Conservation (phyloP, 2,329 filamentous ascomycete genomes). For the Penicillium freii region DNA sequence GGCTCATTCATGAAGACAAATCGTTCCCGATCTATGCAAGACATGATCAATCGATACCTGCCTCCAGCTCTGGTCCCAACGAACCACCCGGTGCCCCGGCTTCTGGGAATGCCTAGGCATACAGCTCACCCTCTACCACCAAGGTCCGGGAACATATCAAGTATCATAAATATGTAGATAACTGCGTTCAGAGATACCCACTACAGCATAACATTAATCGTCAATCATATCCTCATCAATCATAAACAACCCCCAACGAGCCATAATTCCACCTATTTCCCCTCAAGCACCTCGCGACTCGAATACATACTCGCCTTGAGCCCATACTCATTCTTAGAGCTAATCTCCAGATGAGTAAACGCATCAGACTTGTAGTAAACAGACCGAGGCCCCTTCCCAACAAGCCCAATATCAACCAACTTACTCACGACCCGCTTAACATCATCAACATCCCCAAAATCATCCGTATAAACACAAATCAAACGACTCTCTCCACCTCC, state of each 20-base stretch:
- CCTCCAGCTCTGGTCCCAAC: neutral
- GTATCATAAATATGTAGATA: constrained; percentile 1
- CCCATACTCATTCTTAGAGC: constrained; percentile 59
- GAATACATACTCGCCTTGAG: constrained; percentile 54
- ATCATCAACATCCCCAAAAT: constrained; percentile 69
- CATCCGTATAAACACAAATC: constrained; percentile 74
- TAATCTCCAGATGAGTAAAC: constrained; percentile 65
- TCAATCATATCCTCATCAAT: constrained; percentile 5
- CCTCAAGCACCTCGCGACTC: constrained; percentile 39
- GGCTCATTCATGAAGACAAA: neutral
- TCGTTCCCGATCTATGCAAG: neutral
- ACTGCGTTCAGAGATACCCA: constrained; percentile 14
- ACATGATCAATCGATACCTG: neutral
- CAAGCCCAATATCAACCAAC: constrained; percentile 62
- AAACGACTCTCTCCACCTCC: constrained; percentile 50
- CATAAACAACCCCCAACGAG: neutral
- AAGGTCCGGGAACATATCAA: neutral
- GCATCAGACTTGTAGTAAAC: constrained; percentile 81
- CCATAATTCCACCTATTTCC: constrained; percentile 19
- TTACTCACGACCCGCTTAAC: constrained; percentile 64
- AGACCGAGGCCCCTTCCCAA: constrained; percentile 41
- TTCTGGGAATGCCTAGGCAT: neutral
- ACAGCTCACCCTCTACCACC: neutral
- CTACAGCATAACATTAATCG: constrained; percentile 5
- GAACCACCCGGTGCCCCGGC: neutral